Evolutionary conservation across 768 basidiomycete species (phyloP).

Genomic region (Mycena pura): DNA sequence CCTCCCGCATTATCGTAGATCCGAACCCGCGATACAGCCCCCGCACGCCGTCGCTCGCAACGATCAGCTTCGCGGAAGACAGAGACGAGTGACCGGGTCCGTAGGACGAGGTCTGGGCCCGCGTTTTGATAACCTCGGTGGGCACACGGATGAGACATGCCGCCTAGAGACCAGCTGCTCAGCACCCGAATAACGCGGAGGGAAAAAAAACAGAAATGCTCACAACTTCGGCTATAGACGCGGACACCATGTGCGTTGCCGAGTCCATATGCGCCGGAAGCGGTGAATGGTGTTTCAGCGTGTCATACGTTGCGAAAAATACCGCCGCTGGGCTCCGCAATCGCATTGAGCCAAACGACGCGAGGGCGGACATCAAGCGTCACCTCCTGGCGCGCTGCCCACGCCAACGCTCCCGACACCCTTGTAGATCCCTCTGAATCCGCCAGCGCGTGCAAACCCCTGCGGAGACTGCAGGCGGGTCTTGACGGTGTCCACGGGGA

Average conservation of each 20-base stretch:
- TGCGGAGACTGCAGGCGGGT: conserved; percentile 18
- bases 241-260: conserved; percentile 48
- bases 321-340: conserved; percentile 72
- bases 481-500: conserved; percentile 21
- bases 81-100: conserved; percentile 64
- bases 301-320: conserved; percentile 97
- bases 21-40: conserved; percentile 93
- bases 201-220: conserved; percentile 28
- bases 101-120: conserved; percentile 89
- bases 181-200: conserved; percentile 15
- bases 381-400: conserved; percentile 19
- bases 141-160: conserved; percentile 95
- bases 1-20: conserved; percentile 77
- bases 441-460: conserved; percentile 12
- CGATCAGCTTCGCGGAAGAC: conserved; percentile 60
- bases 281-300: conserved; percentile 79
- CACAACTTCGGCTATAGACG: conserved; percentile 67
- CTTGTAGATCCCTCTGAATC: conserved; percentile 20
- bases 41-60: conserved; percentile 65
- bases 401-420: conserved; percentile 18
- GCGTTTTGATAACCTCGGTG: conserved; percentile 95
- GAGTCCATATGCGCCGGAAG: conserved; percentile 66
- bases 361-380: background rate
- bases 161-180: conserved; percentile 49
- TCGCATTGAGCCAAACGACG: background rate